Evolutionary conservation across 768 basidiomycete species (phyloP), one percentile per base, ranked within the genome.

Genomic region (Leccinum broughii): DNA sequence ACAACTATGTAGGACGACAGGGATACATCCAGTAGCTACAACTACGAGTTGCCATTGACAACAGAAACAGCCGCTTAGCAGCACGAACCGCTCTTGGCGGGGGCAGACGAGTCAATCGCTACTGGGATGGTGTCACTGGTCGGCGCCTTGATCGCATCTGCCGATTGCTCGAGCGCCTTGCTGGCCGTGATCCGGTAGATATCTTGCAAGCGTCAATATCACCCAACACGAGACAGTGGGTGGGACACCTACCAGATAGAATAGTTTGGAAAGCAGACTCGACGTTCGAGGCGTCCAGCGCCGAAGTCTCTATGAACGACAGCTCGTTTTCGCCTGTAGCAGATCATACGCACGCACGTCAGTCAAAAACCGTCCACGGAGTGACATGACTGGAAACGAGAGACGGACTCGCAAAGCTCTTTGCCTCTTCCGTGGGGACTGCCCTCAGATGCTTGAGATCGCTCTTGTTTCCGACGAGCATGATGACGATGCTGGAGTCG

Each of bases 261-360:
- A 98, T 98, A 59, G 87, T 94, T 76, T 98, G 95, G 88, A 99
- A 99, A 54, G 96, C 97, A 59, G 85, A 78, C 78, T 98, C 96
- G 77, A 99, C 95, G 78, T 98, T 97, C 54, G 94, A 95, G 68
- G 96, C 93, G 86, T 99, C 97, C 85, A 98, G 88, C 79, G 96
- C 96, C 71, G 96, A 99, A 62, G 96, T 99, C 82, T 99, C 96
- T 66, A 99, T 96, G 83, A 96, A 96, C 57, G 90, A 92, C 67
- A 98, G 77, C 22, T 87, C 88, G 70, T 95, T 94, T 78, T 96
- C 94, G 67, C 90, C 93, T 93, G 68, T 24, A 15, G n/a, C 9
- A 17, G 17, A n/a, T 41, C 17, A 41, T 41, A 41, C 17, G 55
- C 50, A 51, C 48, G 20, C 34, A 58, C 53, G 32, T 55, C 10